Evolutionary conservation across 2,329 filamentous ascomycete species (phyloP).

Genomic region (Stagonosporopsis tanaceti): DNA sequence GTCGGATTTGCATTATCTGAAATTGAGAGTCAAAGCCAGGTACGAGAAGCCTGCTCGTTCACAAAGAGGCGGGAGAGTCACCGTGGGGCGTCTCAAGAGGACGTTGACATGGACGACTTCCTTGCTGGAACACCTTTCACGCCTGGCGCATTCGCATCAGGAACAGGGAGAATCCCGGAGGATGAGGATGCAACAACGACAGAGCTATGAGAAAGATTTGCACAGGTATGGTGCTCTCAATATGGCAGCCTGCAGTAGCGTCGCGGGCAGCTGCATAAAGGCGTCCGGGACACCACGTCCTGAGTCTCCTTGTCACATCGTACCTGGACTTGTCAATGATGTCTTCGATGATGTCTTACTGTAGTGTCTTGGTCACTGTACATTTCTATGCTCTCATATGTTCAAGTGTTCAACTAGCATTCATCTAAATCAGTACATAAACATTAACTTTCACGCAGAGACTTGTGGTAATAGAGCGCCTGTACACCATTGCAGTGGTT

Average conservation of each 20-base stretch:
- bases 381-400: too few species aligned
- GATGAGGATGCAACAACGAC: conserved; percentile 33
- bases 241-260: not conserved
- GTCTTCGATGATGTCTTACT: not conserved
- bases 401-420: too few species aligned
- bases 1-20: conserved; percentile 34
- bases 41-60: conserved; percentile 3
- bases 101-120: conserved; percentile 53
- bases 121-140: conserved; percentile 50
- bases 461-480: too few species aligned
- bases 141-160: conserved; percentile 32
- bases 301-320: not conserved
- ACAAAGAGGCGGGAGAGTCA: conserved; percentile 32
- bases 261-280: conserved; percentile 6
- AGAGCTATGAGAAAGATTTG: conserved; percentile 27
- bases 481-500: too few species aligned
- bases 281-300: not conserved
- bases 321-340: not conserved
- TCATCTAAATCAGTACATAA: too few species aligned
- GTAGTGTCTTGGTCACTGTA: too few species aligned
- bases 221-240: not conserved
- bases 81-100: conserved; percentile 28
- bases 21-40: conserved; percentile 19
- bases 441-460: too few species aligned
- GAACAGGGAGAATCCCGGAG: conserved; percentile 31